phyloP scores from a whole-genome alignment of 345 rosid genomes.

The Viola odorata region DNA sequence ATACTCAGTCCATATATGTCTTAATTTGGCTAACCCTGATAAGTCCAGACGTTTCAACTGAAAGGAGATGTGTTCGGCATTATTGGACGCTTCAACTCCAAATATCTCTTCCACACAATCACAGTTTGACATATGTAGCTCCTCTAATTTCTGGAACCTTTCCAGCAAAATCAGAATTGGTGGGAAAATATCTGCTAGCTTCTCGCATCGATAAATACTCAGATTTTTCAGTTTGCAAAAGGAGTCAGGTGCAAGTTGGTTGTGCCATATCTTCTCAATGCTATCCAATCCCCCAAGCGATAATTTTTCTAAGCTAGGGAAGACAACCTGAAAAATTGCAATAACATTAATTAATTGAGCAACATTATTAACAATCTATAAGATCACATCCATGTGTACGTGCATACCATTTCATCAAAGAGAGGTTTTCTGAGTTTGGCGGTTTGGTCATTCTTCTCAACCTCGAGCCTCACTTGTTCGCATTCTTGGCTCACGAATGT shows the following conservation, averaged over 20 bases:
- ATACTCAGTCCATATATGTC: slow-evolving; percentile 14
- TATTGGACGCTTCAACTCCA: neutral
- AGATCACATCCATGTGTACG: too few relatives aligned
- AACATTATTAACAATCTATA: neutral
- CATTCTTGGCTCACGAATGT: slow-evolving; percentile 2
- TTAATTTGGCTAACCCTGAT: neutral
- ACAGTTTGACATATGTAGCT: slow-evolving; percentile 10
- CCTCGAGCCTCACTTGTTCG: too few relatives aligned
- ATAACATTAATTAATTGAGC: neutral
- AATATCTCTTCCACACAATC: slow-evolving; percentile 10
- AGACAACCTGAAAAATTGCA: slow-evolving; percentile 7
- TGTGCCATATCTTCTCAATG: slow-evolving; percentile 6
- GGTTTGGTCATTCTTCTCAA: neutral
- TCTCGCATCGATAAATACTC: too few relatives aligned
- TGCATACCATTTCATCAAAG: slow-evolving; percentile 11
- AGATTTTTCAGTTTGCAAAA: too few relatives aligned
- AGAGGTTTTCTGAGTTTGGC: neutral
- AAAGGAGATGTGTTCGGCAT: neutral
- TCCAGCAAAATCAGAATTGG: neutral
- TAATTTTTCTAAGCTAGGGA: slow-evolving; percentile 14
- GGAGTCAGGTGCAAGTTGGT: too few relatives aligned
- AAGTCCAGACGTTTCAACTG: neutral
- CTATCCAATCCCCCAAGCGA: neutral
- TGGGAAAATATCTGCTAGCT: too few relatives aligned
- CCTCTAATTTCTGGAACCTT: slow-evolving; percentile 5